A percentile compares a stretch with the other conserved stretches of the same genome.
These are phyloP conservation scores for Suhomyces kilbournensis DNA, from an alignment of 805 yeast genomes.

Conservation along the genomic window DNA sequence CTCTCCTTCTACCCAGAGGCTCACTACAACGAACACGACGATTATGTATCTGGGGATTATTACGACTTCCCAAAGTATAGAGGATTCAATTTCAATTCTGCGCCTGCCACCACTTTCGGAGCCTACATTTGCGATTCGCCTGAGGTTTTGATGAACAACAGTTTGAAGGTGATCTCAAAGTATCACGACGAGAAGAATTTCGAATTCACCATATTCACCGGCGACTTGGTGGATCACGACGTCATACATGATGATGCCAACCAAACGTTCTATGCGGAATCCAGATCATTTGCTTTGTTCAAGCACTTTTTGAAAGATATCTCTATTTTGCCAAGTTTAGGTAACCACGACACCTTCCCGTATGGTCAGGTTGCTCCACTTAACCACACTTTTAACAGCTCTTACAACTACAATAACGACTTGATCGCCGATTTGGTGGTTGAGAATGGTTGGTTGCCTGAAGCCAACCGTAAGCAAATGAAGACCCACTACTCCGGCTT, in stretches of 20 bases:
- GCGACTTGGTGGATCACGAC: conserved; percentile 72
- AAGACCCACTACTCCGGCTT: conserved; percentile 60
- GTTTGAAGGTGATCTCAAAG: conserved; percentile 44
- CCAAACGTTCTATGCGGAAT: conserved; percentile 68
- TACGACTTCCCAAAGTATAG: conserved; percentile 27
- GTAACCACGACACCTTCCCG: conserved; percentile 74
- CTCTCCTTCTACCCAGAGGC: conserved; percentile 32
- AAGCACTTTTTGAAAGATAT: conserved; percentile 48
- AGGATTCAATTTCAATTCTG: conserved; percentile 31
- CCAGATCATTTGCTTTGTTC: conserved; percentile 62
- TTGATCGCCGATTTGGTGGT: conserved; percentile 36
- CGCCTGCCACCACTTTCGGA: conserved; percentile 63
- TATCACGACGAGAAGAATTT: conserved; percentile 37
- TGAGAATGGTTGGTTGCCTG: conserved; percentile 37
- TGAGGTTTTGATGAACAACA: conserved; percentile 55
- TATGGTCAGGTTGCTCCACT: conserved; percentile 64
- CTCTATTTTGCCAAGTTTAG: conserved; percentile 62
- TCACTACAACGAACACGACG: conserved; percentile 22
- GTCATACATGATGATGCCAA: conserved; percentile 51
- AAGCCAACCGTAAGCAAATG: conserved; percentile 19
- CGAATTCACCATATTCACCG: conserved; percentile 67
- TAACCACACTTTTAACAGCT: conserved; percentile 22
- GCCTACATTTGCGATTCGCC: conserved; percentile 67
- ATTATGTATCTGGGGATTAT: conserved; percentile 30
- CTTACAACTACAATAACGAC: conserved; percentile 39